Base-by-base conservation (phyloP, 2,329 filamentous ascomycete species). In the Colletotrichum simmondsii region DNA sequence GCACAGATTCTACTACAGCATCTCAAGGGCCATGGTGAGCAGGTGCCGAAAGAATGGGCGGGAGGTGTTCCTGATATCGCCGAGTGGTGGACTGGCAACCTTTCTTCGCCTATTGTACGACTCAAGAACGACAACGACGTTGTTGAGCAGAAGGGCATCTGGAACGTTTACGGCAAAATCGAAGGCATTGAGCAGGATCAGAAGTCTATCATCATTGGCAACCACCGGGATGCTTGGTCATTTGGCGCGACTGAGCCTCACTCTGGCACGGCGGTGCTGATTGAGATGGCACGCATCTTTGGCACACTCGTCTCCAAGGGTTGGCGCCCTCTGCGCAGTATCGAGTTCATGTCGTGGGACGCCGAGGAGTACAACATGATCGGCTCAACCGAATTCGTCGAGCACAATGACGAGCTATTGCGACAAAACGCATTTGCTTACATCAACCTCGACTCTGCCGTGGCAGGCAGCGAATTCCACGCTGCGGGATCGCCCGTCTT, bases 341-440 rank as follows among this genome's bases (percentile, higher is more conserved):
- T 99, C 75, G 94, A 97, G 81, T 98, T 99, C 81, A 95, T 95
- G 79, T 98, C 94, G 42, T 99, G 97, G 97, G 97, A 99, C 81
- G 97, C 91, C 4, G 93, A 93, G 77, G 95, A 96, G 82, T 98
- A 98, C 85, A 98, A 98, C 82, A 85, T 97, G 58, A 94, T 98
- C 71, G 97, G 97, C 10, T 97, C 95, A 12, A 98, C 97, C 2
- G 97, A 99, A 81, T 96, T 93, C 78, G 97, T 99, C 58, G 97
- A 99, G 83, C 92, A 93, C 59, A 92, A 96, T 76, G 86, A 95
- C 32, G 91, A 95, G 0, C 81, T 85, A 3, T 87, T 99, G 7
- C 92, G 94, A 54, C 85, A 89, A 22, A 89, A 97, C 77, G 96
- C 90, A 0, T 91, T 94, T 75, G 95, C 94, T 11, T 99, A 99